Percentiles rank a stretch among this genome's conserved stretches.
These are phyloP conservation scores for Deinandra increscens DNA, from an alignment of 129 eudicot genomes.

Conservation along the genomic window DNA sequence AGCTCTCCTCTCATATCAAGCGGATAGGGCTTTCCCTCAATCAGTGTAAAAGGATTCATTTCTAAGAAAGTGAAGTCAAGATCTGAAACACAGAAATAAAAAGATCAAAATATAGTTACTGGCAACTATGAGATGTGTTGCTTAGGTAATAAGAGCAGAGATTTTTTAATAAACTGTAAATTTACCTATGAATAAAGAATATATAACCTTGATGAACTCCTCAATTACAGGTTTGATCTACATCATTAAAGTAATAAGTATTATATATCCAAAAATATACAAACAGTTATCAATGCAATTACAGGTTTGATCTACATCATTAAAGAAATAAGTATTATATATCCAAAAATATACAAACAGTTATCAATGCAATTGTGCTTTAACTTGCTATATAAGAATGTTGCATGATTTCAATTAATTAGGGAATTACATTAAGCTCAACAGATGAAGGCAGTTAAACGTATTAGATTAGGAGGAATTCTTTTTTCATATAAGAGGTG, in stretches of 20 bases:
- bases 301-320: constrained; percentile 65
- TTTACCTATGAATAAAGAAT: constrained; percentile 68
- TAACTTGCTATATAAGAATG: neutral
- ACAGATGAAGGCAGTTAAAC: neutral
- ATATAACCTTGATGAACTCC: constrained; percentile 74
- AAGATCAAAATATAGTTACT: constrained; percentile 2
- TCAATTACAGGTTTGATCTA: constrained; percentile 79
- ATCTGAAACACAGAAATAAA: constrained; percentile 39
- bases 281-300: constrained; percentile 35
- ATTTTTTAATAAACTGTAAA: neutral
- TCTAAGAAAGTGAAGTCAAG: constrained; percentile 98
- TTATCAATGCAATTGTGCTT: constrained; percentile 2
- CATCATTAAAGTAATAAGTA: constrained; percentile 22
- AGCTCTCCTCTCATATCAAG: constrained; percentile 99
- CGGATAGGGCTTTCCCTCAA: constrained; percentile 97
- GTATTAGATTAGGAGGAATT: neutral
- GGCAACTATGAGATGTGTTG: constrained; percentile 12
- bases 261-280: constrained; percentile 13
- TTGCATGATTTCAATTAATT: neutral
- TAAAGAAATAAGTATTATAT: constrained; percentile 12
- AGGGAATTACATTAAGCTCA: neutral
- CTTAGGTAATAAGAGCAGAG: neutral
- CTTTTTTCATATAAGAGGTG: neutral
- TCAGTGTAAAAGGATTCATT: constrained; percentile 95
- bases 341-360: constrained; percentile 20